phyloP scores from a whole-genome alignment of 495 filamentous ascomycete species.

The Recurvomyces mirabilis region DNA sequence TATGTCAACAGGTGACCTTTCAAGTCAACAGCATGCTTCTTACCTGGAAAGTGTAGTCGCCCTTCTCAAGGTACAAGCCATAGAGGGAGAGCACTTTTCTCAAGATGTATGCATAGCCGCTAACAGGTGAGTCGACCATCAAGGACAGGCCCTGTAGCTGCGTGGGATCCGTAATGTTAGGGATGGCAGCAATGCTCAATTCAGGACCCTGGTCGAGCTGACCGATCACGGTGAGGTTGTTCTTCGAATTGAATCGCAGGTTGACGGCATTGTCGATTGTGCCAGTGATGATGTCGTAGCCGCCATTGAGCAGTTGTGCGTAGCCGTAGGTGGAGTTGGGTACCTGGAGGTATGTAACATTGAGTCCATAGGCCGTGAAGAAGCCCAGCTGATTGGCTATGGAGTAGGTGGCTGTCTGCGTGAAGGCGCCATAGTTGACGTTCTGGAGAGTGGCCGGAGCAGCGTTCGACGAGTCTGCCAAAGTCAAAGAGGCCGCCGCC shows the following conservation, averaged over 20 bases:
- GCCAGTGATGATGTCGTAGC: slow-evolving; percentile 25
- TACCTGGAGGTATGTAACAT: slow-evolving; percentile 25
- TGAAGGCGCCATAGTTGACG: slow-evolving; percentile 14
- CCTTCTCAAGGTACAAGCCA: slow-evolving; percentile 14
- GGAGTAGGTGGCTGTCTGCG: slow-evolving; percentile 25
- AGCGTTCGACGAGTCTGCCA: too few species aligned
- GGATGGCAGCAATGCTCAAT: slow-evolving; percentile 20
- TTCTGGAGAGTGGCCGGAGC: slow-evolving; percentile 1
- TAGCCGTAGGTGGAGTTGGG: slow-evolving; percentile 26
- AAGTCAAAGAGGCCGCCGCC: neutral
- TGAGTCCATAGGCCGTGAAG: slow-evolving; percentile 23
- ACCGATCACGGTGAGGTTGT: slow-evolving; percentile 23
- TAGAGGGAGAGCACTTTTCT: slow-evolving; percentile 22
- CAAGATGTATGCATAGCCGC: slow-evolving; percentile 25
- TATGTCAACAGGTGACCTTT: slow-evolving; percentile 17
- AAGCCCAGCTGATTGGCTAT: slow-evolving; percentile 27
- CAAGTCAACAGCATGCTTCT: too few species aligned
- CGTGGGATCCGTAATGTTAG: slow-evolving; percentile 22
- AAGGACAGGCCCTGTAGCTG: slow-evolving; percentile 22
- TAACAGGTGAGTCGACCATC: slow-evolving; percentile 26
- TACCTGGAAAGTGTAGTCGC: slow-evolving; percentile 23
- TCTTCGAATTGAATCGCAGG: slow-evolving; percentile 24
- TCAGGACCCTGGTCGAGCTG: slow-evolving; percentile 22
- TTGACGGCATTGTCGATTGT: slow-evolving; percentile 24
- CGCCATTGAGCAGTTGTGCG: slow-evolving; percentile 21